These are phyloP conservation scores for Omphalotus guepiniiformis DNA, from an alignment of 768 basidiomycete genomes.

Conservation along the genomic window DNA sequence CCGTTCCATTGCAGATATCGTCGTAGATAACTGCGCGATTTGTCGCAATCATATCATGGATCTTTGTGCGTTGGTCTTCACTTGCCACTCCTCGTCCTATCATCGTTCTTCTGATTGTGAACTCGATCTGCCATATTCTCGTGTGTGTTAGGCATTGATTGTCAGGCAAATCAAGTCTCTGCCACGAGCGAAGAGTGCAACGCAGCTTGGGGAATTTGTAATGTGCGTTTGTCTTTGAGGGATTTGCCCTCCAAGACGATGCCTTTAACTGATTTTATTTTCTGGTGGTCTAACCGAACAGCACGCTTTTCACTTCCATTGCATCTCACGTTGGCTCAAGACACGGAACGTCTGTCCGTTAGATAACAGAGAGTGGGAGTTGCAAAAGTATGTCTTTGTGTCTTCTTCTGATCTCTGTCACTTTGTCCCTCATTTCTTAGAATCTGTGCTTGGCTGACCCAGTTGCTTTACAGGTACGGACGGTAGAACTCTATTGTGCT, in stretches of 20 bases:
- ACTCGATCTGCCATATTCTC: neutral
- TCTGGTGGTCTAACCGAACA: constrained; percentile 22
- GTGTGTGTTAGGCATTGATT: constrained; percentile 81
- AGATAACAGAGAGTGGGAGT: constrained; percentile 95
- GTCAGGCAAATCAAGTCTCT: constrained; percentile 98
- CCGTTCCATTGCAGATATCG: constrained; percentile 64
- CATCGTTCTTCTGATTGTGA: neutral
- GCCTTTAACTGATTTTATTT: neutral
- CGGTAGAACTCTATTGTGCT: no score
- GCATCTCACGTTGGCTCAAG: constrained; percentile 99
- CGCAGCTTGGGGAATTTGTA: constrained; percentile 99
- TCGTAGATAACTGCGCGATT: constrained; percentile 99
- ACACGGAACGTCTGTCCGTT: constrained; percentile 93
- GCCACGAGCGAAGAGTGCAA: constrained; percentile 96
- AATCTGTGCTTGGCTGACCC: no score
- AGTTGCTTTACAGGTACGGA: no score
- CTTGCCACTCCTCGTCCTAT: constrained; percentile 4
- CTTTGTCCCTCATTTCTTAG: no score
- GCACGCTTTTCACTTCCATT: constrained; percentile 99
- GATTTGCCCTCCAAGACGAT: neutral
- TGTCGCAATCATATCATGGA: constrained; percentile 99
- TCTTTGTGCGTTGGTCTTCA: constrained; percentile 63
- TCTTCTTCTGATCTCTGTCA: no score
- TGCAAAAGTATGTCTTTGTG: constrained; percentile 91
- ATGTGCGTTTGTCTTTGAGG: constrained; percentile 49